Conservation (phyloP, 1,284 basidiomycete species). For the Singerocomus inundabilis region DNA sequence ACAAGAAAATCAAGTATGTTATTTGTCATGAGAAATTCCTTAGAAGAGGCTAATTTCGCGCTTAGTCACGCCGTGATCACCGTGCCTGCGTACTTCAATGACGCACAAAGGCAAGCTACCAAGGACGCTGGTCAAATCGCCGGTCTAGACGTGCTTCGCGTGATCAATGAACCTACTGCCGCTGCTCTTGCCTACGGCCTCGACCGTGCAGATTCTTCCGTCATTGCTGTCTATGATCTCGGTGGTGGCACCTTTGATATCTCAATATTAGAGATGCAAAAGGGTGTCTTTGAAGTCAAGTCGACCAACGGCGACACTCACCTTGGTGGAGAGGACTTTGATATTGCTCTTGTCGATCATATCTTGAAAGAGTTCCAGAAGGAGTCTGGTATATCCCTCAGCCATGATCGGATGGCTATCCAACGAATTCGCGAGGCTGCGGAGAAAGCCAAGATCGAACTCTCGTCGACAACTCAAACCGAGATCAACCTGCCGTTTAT, state of each 20-base stretch:
- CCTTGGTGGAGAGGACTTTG: constrained; percentile 98
- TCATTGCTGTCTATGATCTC: constrained; percentile 97
- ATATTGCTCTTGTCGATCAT: constrained; percentile 87
- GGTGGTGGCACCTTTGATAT: constrained; percentile 97
- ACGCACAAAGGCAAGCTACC: constrained; percentile 97
- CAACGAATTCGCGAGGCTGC: constrained; percentile 98
- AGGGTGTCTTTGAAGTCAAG: constrained; percentile 99
- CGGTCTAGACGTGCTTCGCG: constrained; percentile 94
- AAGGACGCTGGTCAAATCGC: constrained; percentile 98
- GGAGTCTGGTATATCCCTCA: constrained; percentile 81
- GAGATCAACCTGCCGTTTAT: constrained; percentile 98
- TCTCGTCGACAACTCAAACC: constrained; percentile 91
- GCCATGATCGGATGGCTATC: constrained; percentile 92
- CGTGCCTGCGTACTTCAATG: constrained; percentile 99
- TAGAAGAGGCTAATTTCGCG: constrained; percentile 1
- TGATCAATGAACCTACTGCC: constrained; percentile 99
- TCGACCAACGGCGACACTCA: constrained; percentile 99
- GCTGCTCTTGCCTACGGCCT: constrained; percentile 97
- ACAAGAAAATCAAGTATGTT: constrained; percentile 89
- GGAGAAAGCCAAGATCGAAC: constrained; percentile 99
- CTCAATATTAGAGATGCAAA: constrained; percentile 98
- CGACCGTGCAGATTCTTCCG: constrained; percentile 76
- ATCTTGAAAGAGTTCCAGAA: constrained; percentile 95
- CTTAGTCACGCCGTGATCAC: constrained; percentile 82
- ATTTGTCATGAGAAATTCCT: background rate